Evolutionary conservation across 768 basidiomycete genomes (phyloP), one percentile per base, ranked within the genome.

Genomic region (Rhodotorula sphaerocarpa): DNA sequence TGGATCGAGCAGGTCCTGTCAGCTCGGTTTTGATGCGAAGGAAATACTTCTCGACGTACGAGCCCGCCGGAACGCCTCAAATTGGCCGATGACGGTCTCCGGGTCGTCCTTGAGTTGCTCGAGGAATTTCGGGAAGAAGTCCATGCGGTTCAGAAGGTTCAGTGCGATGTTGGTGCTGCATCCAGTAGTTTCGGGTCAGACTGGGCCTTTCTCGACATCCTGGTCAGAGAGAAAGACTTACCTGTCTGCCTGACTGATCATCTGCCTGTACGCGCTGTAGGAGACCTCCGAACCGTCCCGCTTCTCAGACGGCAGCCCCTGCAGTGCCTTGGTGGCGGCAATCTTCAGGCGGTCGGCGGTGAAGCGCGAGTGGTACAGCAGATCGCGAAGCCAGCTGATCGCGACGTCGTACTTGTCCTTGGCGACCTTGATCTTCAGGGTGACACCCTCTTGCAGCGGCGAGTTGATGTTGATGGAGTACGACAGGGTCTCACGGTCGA

Each of bases 401-500:
- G 90, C 89, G 11, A 79, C 79, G 60, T 86, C 86, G 71, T 96
- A 99, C 60, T 82, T 80, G 12, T 80, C 78, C 57, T 79, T 82
- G 76, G 93, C 88, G 7, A 96, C 93, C 75, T 88, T 88, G 75
- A 99, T 81, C 66, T 79, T 82, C 58, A 95, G 77, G 20, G 85
- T 82, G 55, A 89, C 73, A 25, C 80, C 80, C 71, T 99, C 90
- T 9, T 83, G 77, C 73, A 92, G 91, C 11, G 61, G 65, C 65
- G 84, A 73, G 20, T 89, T 89, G 12, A 88, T 79, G 30, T 79
- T 79, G 59, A 81, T 81, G 58, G 86, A 85, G 73, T 96, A 95
- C 4, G 82, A 83, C 30, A 97, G 89, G 0, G 95, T 96, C 69
- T 88, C 86, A 74, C 90, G 81, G 71, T 95, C 90, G 3, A 99